These are phyloP conservation scores for Suillus paluster DNA, from an alignment of 768 basidiomycete species.

Conservation along the genomic window DNA sequence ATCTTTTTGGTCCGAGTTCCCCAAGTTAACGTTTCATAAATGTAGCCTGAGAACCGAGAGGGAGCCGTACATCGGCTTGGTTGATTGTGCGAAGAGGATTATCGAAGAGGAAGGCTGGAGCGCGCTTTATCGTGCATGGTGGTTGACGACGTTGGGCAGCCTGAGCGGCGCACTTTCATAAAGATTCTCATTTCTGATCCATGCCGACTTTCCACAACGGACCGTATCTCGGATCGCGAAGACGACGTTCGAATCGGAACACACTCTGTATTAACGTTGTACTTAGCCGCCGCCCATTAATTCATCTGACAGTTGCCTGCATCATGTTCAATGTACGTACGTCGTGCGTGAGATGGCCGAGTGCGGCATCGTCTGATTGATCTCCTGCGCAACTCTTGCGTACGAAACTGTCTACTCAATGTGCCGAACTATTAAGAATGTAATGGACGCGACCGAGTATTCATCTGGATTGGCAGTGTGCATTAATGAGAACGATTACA, in stretches of 20 bases:
- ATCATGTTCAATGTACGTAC: neutral
- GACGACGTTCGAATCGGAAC: neutral
- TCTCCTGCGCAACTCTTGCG: neutral
- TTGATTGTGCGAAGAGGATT: conserved; percentile 78
- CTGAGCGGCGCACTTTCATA: conserved; percentile 53
- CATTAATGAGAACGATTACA: neutral
- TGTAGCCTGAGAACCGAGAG: conserved; percentile 71
- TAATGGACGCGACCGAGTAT: too few relatives aligned
- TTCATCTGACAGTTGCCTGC: neutral
- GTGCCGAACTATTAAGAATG: too few relatives aligned
- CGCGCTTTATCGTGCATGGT: conserved; percentile 84
- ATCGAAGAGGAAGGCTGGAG: conserved; percentile 77
- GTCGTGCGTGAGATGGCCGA: neutral
- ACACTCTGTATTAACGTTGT: conserved; percentile 22
- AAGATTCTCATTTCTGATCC: conserved; percentile 3
- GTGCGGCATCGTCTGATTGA: neutral
- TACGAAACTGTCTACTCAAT: too few relatives aligned
- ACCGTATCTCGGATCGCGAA: neutral
- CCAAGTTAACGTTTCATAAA: neutral
- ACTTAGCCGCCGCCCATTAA: neutral
- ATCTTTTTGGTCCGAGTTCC: neutral
- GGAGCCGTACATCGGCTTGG: conserved; percentile 77
- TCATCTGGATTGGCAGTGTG: neutral
- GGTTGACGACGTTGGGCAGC: conserved; percentile 74
- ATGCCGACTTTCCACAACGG: neutral